These are phyloP conservation scores for Dioszegia aurantiaca DNA, from an alignment of 768 basidiomycete genomes.

Conservation along the genomic window DNA sequence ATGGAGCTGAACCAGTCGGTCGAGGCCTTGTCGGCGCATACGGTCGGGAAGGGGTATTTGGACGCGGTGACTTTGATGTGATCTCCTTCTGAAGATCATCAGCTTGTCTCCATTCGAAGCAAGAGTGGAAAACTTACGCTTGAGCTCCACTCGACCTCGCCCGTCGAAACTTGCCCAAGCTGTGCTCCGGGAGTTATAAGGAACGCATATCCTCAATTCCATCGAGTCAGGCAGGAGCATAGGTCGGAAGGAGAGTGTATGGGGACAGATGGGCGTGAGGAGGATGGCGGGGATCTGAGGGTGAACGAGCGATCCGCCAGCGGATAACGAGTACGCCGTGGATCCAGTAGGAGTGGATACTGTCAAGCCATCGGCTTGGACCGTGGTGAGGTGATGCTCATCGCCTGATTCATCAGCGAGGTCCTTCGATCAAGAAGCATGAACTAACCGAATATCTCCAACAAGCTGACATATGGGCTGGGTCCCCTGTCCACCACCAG, in stretches of 20 bases:
- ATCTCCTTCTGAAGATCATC: constrained; percentile 74
- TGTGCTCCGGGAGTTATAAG: constrained; percentile 94
- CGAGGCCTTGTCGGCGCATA: constrained; percentile 95
- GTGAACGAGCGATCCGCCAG: constrained; percentile 94
- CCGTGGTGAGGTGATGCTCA: constrained; percentile 98
- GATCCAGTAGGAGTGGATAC: constrained; percentile 96
- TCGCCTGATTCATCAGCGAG: constrained; percentile 63
- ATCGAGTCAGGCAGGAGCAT: constrained; percentile 98
- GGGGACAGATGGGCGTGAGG: constrained; percentile 96
- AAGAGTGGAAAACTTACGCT: constrained; percentile 62
- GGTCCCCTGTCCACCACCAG: constrained; percentile 97
- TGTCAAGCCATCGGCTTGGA: constrained; percentile 93
- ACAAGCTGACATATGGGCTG: constrained; percentile 90
- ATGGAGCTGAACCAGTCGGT: constrained; percentile 99
- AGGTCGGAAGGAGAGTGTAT: constrained; percentile 95
- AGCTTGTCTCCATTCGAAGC: constrained; percentile 8
- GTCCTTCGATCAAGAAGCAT: neutral
- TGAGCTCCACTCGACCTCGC: constrained; percentile 88
- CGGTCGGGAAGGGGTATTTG: constrained; percentile 96
- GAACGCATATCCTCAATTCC: constrained; percentile 98
- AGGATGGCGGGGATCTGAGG: constrained; percentile 95
- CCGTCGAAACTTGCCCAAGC: constrained; percentile 99
- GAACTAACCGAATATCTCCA: constrained; percentile 88
- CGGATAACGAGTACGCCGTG: constrained; percentile 97
- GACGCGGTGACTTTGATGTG: constrained; percentile 98